Conservation (phyloP, 139 green algal species). For the Picochlorum costavermella region DNA sequence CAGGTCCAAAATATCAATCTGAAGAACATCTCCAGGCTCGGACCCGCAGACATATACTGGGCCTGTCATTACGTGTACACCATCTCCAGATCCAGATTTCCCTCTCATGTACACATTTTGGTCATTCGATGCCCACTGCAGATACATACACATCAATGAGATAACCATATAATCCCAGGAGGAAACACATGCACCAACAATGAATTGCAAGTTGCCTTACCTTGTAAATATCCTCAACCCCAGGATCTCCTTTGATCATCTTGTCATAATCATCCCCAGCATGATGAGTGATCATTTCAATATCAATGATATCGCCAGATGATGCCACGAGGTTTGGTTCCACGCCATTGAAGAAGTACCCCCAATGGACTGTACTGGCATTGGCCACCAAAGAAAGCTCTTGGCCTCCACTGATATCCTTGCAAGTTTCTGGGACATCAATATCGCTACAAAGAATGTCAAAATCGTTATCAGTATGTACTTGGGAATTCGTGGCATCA, state of each 20-base stretch:
- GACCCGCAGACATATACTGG: slow-evolving; percentile 43
- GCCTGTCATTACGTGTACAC: slow-evolving; percentile 52
- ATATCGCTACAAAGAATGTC: slow-evolving; percentile 5
- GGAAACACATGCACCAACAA: no score
- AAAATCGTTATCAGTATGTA: no score
- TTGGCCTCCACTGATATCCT: neutral
- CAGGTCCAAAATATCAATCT: slow-evolving; percentile 52
- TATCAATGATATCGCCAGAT: slow-evolving; percentile 39
- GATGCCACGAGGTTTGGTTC: slow-evolving; percentile 25
- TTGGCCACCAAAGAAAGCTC: slow-evolving; percentile 22
- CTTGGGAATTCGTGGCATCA: no score
- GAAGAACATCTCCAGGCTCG: slow-evolving; percentile 45
- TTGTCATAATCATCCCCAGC: slow-evolving; percentile 50
- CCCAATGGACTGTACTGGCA: slow-evolving; percentile 30
- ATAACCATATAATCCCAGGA: no score
- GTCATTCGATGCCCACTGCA: neutral
- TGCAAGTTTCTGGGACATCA: neutral
- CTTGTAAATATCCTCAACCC: slow-evolving; percentile 50
- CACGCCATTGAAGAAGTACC: slow-evolving; percentile 26
- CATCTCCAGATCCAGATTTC: slow-evolving; percentile 38
- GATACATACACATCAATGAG: neutral
- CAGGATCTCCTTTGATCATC: slow-evolving; percentile 57
- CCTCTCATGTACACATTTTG: slow-evolving; percentile 29
- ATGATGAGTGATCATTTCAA: slow-evolving; percentile 53
- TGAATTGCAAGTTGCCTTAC: neutral